Base-by-base conservation (phyloP, 2,329 filamentous ascomycete species). In the Basipetospora chlamydospora region DNA sequence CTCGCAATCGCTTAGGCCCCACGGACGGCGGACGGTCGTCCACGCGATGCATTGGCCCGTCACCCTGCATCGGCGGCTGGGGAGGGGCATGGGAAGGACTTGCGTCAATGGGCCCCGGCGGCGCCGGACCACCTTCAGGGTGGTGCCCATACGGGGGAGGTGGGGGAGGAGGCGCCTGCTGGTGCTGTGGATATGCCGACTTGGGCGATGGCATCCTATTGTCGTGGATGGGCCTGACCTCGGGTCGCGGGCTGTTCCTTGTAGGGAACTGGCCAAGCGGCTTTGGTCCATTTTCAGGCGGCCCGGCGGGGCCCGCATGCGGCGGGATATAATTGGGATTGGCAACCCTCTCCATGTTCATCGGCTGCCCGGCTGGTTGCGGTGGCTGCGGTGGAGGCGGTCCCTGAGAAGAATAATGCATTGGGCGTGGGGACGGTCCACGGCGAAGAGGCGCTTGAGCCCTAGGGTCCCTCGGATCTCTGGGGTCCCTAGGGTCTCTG, bases 201-300 rank as follows among this genome's bases (percentile, higher is more conserved):
- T 86, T 87, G 41, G 87, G 87, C n/a, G 88, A 95, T n/a, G 83
- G 74, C 58, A 87, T 81, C 41, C 82, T 77, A 51, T 80, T 84
- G 45, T 94, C 87, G 45, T 88, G 73, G 43, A 90, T 70, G 2
- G 81, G 80, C 36, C 86, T 75, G 32, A 86, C 77, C 45, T 95
- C 88, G 35, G 80, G 74, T n/a, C 83, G 74, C 41, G 87, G 83
- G 54, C 82, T 92, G 48, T 76, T 76, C 21, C 77, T 73, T 39
- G 54, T 51, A 22, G 78, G 75, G 60, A 88, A 94, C 13, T 79
- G 73, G 47, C 83, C 78, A 47, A 43, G 30, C 17, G 35, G 32
- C 35, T 42, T 42, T 5, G 41, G 32, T 3, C 35, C 41, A 15
- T 33, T 28, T 7, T 42, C 40, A 10, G 40, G 33, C 10, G 40